A percentile compares a stretch with the other conserved stretches of the same genome.
Evolutionary conservation across 176 grass and related monocot genomes (phyloP).

Genomic region (Carex parvula): DNA sequence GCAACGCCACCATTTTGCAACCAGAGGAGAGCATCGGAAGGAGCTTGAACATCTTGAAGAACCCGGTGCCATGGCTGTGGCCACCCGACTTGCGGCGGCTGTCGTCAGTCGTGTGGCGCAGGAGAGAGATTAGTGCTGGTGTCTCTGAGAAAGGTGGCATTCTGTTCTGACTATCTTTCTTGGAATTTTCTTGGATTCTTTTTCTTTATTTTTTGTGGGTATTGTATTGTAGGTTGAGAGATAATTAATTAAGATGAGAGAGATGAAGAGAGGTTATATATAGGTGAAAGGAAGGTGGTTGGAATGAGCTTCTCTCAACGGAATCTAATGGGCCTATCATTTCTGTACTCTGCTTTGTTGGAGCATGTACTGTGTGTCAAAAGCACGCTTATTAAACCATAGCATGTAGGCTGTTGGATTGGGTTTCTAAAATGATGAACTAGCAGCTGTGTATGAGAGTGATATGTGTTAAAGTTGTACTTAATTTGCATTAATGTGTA

Average conservation of each 20-base stretch:
- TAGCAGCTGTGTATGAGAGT: background rate
- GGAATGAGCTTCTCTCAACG: constrained; percentile 10
- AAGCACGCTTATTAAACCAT: background rate
- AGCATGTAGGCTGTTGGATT: background rate
- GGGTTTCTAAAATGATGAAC: background rate
- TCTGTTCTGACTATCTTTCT: background rate
- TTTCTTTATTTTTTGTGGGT: constrained; percentile 20
- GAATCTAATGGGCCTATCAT: constrained; percentile 24
- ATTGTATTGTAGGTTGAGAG: constrained; percentile 27
- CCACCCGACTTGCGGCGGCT: constrained; percentile 43
- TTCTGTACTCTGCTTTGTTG: constrained; percentile 16
- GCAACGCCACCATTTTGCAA: constrained; percentile 91
- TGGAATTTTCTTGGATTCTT: constrained; percentile 13
- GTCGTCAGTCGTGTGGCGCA: constrained; percentile 49
- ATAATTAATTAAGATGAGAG: constrained; percentile 34
- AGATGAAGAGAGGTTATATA: constrained; percentile 44
- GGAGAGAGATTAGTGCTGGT: constrained; percentile 48
- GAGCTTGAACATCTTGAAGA: constrained; percentile 96
- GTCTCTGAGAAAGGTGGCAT: constrained; percentile 74
- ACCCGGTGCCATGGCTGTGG: constrained; percentile 16
- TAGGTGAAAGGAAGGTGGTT: constrained; percentile 33
- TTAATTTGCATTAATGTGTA: background rate
- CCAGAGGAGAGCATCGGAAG: constrained; percentile 87
- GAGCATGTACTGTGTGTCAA: background rate
- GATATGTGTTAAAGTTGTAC: background rate